These are phyloP conservation scores for Camellia oleifera DNA, from an alignment of 179 eudicot species.

Conservation along the genomic window DNA sequence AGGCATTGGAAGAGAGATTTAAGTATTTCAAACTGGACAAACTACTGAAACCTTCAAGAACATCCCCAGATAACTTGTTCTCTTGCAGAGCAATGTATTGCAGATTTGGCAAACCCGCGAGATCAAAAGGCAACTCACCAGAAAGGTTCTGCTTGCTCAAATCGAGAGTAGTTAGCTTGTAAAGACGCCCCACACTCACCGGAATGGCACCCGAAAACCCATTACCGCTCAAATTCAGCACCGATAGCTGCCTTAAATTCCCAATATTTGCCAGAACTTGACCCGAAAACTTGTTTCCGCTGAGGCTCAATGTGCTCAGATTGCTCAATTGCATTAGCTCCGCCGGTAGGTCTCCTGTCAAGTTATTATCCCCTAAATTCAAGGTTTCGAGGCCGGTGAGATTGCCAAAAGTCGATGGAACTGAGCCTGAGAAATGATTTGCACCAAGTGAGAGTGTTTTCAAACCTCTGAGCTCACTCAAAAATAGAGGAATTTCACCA, in stretches of 20 bases:
- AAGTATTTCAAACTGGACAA: constrained; percentile 48
- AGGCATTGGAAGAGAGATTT: constrained; percentile 64
- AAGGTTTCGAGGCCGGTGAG: constrained; percentile 39
- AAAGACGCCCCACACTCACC: constrained; percentile 47
- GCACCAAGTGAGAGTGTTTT: constrained; percentile 47
- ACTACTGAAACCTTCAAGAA: constrained; percentile 80
- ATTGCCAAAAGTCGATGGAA: constrained; percentile 40
- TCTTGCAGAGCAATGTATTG: constrained; percentile 61
- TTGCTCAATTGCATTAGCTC: constrained; percentile 40
- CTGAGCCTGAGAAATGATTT: constrained; percentile 39
- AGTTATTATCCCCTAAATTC: constrained; percentile 44
- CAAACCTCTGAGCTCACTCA: constrained; percentile 30
- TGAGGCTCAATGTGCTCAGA: constrained; percentile 44
- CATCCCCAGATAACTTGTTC: constrained; percentile 52
- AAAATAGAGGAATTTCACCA: constrained; percentile 42
- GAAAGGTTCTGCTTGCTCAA: constrained; percentile 67
- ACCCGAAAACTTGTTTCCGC: constrained; percentile 50
- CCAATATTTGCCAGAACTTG: constrained; percentile 34
- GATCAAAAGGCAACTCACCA: constrained; percentile 62
- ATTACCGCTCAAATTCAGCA: constrained; percentile 63
- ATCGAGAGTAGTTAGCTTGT: constrained; percentile 54
- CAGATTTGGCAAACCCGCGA: constrained; percentile 69
- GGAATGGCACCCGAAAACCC: constrained; percentile 64
- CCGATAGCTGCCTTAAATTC: constrained; percentile 32
- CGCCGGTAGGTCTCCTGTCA: constrained; percentile 44